Percentiles rank a stretch among this genome's conserved stretches.
phyloP scores from a whole-genome alignment of 192 early-diverging fungal genomes.

The Backusella luteola region DNA sequence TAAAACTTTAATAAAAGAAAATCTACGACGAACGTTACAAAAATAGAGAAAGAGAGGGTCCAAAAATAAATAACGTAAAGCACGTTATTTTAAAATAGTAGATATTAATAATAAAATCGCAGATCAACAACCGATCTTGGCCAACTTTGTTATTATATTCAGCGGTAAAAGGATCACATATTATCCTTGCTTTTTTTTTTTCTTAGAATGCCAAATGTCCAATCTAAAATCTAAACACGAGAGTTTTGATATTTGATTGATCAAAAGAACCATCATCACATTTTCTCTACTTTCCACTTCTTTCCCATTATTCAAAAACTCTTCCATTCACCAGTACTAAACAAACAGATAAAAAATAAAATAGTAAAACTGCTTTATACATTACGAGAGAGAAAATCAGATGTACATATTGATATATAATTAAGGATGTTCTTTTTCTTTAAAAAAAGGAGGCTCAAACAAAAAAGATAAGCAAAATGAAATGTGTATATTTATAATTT shows the following conservation, averaged over 20 bases:
- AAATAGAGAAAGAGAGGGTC: neutral
- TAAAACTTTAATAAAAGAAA: neutral
- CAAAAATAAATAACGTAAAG: neutral
- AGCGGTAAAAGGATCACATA: neutral
- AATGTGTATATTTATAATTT: neutral
- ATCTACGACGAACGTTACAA: neutral
- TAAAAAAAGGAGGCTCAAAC: neutral
- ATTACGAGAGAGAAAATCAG: neutral
- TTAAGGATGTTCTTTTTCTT: neutral
- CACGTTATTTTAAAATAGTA: neutral
- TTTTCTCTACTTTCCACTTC: neutral
- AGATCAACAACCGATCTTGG: neutral
- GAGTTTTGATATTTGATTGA: neutral
- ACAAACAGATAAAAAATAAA: neutral
- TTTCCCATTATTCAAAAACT: neutral
- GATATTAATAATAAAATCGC: neutral
- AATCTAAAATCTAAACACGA: slow-evolving; percentile 3
- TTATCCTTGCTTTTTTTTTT: neutral
- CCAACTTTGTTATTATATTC: neutral
- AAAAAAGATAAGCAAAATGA: slow-evolving; percentile 6
- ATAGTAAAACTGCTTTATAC: neutral
- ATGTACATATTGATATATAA: neutral
- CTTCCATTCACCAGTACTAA: neutral
- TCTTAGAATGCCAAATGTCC: neutral
- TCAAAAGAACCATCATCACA: neutral